Evolutionary conservation across 169 alveolate species (phyloP).

Genomic region (Eimeria necatrix): DNA sequence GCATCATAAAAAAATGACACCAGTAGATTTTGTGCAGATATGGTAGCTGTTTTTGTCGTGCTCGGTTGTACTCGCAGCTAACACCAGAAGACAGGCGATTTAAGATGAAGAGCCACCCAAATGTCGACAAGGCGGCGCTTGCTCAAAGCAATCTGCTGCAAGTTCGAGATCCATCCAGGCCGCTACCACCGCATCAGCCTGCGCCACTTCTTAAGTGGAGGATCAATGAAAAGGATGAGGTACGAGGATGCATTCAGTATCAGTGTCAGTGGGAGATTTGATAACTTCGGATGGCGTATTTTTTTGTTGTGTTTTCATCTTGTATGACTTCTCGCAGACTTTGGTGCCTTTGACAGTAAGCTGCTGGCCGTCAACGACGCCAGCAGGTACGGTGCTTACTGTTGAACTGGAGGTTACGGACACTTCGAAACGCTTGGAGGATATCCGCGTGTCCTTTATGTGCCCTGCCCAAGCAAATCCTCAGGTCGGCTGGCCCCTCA

Average conservation of each 20-base stretch:
- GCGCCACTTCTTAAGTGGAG: constrained; percentile 83
- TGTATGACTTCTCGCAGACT: constrained; percentile 39
- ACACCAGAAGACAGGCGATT: constrained; percentile 83
- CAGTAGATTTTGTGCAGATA: neutral
- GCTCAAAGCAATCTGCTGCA: constrained; percentile 78
- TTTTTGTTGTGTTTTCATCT: neutral
- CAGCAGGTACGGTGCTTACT: constrained; percentile 69
- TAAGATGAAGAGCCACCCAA: constrained; percentile 83
- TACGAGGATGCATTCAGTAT: neutral
- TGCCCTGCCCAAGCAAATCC: constrained; percentile 77
- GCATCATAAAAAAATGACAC: neutral
- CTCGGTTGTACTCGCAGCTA: constrained; percentile 23
- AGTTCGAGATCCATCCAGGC: constrained; percentile 79
- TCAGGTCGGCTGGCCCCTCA: neutral
- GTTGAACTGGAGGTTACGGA: constrained; percentile 75
- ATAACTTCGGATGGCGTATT: neutral
- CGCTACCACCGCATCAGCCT: constrained; percentile 80
- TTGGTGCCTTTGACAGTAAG: constrained; percentile 78
- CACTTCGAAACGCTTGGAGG: constrained; percentile 46
- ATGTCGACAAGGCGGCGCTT: constrained; percentile 81
- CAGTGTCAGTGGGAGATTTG: neutral
- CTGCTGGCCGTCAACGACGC: constrained; percentile 80
- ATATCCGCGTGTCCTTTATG: constrained; percentile 69
- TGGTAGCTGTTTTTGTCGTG: too few species aligned
- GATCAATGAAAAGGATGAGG: constrained; percentile 70